Base-by-base conservation (phyloP, 345 rosid genomes). In the Brassica juncea region DNA sequence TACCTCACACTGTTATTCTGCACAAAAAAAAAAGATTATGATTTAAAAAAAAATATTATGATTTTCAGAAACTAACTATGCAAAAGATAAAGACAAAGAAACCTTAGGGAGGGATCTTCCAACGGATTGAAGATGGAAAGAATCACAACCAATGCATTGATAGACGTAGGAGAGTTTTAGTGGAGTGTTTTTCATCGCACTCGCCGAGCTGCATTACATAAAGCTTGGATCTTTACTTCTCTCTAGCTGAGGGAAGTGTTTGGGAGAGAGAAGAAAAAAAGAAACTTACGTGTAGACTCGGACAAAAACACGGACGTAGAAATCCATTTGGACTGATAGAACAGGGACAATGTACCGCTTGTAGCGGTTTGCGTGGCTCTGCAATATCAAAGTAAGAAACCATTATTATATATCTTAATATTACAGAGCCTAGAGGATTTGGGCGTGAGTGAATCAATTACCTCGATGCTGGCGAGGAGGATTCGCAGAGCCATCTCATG, bases 281-380 rank as follows among this genome's bases (percentile, higher is more conserved):
- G 65, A 81, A 72, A 88, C 98, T 27, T 85, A 96, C 98, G 97
- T 86, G 86, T 90, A 96, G 63, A 93, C 61, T 14, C 99, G 97
- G 73, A 96, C 98, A 82, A 96, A 96, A 62, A 96, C 98, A 49
- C 98, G 90, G 66, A 92, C 92, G 70, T 96, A 96, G 74, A 96
- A 96, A 82, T 96, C 92, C 97, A 96, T 96, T 72, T 87, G 97
- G 52, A 93, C 99, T 39, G 98, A 92, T 14, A 96, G 84, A 70
- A 96, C 92, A 42, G 99, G 99, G 82, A 92, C 95, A 80, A 96
- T 93, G 77, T 93, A 96, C 25, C 99, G 95, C 74, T 89, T 96
- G 87, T 96, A 93, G 47, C 99, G 94, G 84, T 96, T 96, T 28
- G 99, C 99, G 86, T 96, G 99, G 85, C 99, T 89, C 98, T 96